Base-by-base conservation (phyloP, 1,284 basidiomycete genomes). In the Apiotrichum gracile region DNA sequence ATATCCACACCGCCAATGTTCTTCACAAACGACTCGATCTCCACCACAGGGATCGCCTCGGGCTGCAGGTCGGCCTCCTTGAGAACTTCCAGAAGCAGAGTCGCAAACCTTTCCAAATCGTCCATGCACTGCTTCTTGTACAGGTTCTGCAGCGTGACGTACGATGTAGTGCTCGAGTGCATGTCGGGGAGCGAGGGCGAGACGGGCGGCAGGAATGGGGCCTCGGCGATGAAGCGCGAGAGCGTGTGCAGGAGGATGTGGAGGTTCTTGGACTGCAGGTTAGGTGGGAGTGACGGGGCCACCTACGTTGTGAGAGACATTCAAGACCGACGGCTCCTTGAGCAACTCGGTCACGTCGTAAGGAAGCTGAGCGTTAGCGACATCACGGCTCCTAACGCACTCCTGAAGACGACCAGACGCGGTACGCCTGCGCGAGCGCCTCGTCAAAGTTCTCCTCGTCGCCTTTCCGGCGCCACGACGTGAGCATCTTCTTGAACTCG, bases 361-460 rank as follows among this genome's bases (percentile, higher is more conserved):
- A 1, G 90, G 88, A 3, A 92, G 73, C 79, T 81, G 52, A 0
- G 21, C 12, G 33, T 51, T 19, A 43, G 29, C n/a, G n/a, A n/a
- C n/a, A n/a, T n/a, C n/a, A n/a, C n/a, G n/a, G n/a, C n/a, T n/a
- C n/a, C 31, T 37, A 6, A 57, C 77, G 52, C 40, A 82, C 83
- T 47, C 78, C 68, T 71, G 85, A 85, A 40, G 80, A 78, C 0
- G 81, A 80, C 81, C 84, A 89, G 49, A 82, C 83, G 35, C 87
- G 81, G 70, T 87, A 87, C 0, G 86, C 85, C 72, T 92, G 85
- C 2, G 84, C 79, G 61, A 87, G 81, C 1, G 91, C 92, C 73
- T 96, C 92, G 61, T 97, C 93, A 70, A 92, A 91, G 76, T 97
- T 97, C 76, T 98, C 94, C 65, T 94, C 89, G 71, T 98, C 94